Conservation (phyloP, 1,139 yeast genomes). For the Schizosaccharomyces versatilis region DNA sequence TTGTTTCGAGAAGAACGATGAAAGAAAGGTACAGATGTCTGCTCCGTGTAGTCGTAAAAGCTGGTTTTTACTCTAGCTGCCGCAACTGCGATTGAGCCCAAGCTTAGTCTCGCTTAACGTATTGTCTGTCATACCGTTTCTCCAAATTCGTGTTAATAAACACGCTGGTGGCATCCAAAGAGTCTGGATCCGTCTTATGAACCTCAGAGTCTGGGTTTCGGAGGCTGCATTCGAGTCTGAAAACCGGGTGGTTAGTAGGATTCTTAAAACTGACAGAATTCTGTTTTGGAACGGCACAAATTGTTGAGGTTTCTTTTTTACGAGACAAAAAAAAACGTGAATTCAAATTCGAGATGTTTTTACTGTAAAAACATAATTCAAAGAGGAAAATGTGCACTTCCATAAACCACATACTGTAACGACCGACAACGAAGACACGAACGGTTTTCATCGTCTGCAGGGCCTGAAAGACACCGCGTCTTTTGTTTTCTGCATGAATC, state of each 20-base stretch:
- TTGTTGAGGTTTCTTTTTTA: too few relatives aligned
- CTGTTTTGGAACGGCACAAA: too few relatives aligned
- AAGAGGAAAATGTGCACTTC: too few relatives aligned
- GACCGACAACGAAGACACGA: slow-evolving; percentile 1
- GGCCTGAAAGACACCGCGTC: neutral
- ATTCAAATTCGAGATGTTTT: too few relatives aligned
- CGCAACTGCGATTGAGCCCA: too few relatives aligned
- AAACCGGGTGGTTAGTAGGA: too few relatives aligned
- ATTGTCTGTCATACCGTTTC: neutral
- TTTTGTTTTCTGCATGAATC: slow-evolving; percentile 2
- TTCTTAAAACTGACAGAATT: too few relatives aligned
- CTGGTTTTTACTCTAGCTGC: too few relatives aligned
- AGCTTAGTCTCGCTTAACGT: too few relatives aligned
- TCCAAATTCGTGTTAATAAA: neutral
- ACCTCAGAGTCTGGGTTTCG: neutral
- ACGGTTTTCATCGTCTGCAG: slow-evolving; percentile 1
- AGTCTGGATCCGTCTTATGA: neutral
- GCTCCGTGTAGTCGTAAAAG: neutral
- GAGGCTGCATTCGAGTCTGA: neutral
- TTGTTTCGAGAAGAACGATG: neutral
- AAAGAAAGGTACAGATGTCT: neutral
- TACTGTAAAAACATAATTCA: too few relatives aligned
- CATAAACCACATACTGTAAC: neutral
- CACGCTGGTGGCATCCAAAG: neutral
- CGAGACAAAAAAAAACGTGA: too few relatives aligned